Conservation (phyloP, 805 yeast species). For the Metschnikowia arizonensis region DNA sequence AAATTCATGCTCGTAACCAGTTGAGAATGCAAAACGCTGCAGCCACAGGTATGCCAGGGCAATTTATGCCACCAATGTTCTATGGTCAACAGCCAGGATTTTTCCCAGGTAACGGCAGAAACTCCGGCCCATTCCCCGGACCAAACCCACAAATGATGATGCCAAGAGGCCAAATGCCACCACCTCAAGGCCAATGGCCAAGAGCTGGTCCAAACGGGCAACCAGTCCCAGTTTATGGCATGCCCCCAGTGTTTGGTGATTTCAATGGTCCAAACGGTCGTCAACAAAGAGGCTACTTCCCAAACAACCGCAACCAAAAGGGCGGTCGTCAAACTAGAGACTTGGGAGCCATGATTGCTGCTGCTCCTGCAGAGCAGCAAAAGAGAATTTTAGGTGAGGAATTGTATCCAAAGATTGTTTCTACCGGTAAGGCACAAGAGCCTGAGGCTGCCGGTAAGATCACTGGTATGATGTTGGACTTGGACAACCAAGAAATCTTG, state of each 20-base stretch:
- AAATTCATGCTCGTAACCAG: conserved; percentile 96
- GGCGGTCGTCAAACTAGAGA: conserved; percentile 42
- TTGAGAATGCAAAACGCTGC: conserved; percentile 97
- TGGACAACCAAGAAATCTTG: conserved; percentile 87
- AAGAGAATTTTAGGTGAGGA: conserved; percentile 98
- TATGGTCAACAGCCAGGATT: conserved; percentile 82
- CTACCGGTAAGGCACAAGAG: conserved; percentile 82
- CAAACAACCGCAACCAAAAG: conserved; percentile 43
- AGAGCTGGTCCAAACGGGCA: conserved; percentile 79
- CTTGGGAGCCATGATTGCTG: conserved; percentile 60
- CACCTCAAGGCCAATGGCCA: conserved; percentile 66
- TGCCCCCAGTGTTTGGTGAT: conserved; percentile 72
- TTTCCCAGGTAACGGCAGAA: conserved; percentile 76
- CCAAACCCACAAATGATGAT: conserved; percentile 80
- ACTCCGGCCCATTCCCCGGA: conserved; percentile 68
- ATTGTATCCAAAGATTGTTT: conserved; percentile 85
- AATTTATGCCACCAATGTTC: conserved; percentile 82
- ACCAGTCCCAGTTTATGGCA: conserved; percentile 77
- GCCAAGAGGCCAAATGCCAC: conserved; percentile 65
- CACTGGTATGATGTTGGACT: conserved; percentile 97
- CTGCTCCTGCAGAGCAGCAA: conserved; percentile 82
- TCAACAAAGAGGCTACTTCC: conserved; percentile 60
- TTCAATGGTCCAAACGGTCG: conserved; percentile 42
- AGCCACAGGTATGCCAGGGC: conserved; percentile 81
- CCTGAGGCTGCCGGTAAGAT: conserved; percentile 97